Evolutionary conservation across 1,139 yeast species (phyloP), one percentile per base, ranked within the genome.

Genomic region (Yamadazyma trypodendri): DNA sequence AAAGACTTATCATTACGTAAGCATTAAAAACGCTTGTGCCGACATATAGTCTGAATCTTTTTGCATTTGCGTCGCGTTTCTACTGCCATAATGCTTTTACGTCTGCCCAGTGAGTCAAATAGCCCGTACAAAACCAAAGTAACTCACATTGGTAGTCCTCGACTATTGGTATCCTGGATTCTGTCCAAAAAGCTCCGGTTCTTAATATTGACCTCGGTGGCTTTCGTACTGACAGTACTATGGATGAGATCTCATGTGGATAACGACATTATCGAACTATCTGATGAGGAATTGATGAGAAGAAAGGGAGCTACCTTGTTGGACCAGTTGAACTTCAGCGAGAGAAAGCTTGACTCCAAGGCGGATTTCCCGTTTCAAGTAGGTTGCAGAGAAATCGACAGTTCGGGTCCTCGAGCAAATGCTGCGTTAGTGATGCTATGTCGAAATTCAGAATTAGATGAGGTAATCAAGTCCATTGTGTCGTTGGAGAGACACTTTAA

Each of bases 401-500:
- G 49, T 2, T 31, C 45, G 3, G 52, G 52, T 7, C 64, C 60
- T 24, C 45, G 70, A 35, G 86, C 84, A 23, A 84, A 83, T 55
- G 97, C 96, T 0, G 83, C 90, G 1, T 75, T 89, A 46, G 87
- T 89, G n/a, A 81, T 88, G 50, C 63, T 89, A 37, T 88, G 95
- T 0, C 65, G 96, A 41, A 88, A 89, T 54, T 62, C 74, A 3
- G 97, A 89, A 50, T 48, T 86, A 1, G 69, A 75, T 3, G 92
- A 82, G 4, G 94, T 86, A 2, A 51, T 84, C 3, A 66, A 72
- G 36, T 81, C 92, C 3, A 79, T 89, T 72, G 62, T 68, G 14
- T 79, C 89, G 3, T 58, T 90, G 34, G 97, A 90, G 56, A 68
- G 87, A 21, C 94, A 85, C 52, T 90, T 88, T 63, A 90, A 90